Conservation (phyloP, 345 rosid genomes). For the Excoecaria agallocha region DNA sequence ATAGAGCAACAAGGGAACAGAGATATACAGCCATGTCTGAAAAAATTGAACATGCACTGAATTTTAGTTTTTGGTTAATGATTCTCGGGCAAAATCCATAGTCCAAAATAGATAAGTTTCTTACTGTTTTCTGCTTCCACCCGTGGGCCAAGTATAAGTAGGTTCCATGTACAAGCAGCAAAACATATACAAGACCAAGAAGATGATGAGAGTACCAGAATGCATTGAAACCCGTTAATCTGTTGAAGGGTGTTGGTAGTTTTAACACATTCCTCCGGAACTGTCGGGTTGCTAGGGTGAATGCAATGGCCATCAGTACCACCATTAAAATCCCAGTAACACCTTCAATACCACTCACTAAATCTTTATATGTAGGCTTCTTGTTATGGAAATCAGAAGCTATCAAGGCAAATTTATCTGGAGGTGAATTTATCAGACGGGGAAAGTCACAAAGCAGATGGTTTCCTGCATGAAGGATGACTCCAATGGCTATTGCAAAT, state of each 20-base stretch:
- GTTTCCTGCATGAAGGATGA: constrained; percentile 64
- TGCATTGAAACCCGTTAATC: constrained; percentile 86
- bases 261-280: constrained; percentile 64
- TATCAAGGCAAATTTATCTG: constrained; percentile 58
- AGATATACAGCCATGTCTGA: constrained; percentile 96
- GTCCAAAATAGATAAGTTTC: constrained; percentile 19
- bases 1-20: constrained; percentile 75
- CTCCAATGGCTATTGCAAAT: constrained; percentile 61
- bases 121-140: constrained; percentile 81
- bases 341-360: constrained; percentile 66
- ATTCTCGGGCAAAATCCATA: not conserved
- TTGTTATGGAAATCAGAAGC: constrained; percentile 48
- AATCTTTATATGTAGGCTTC: constrained; percentile 63
- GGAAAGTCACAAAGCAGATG: constrained; percentile 88
- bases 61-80: not conserved
- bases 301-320: constrained; percentile 54
- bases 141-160: constrained; percentile 59
- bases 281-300: constrained; percentile 65
- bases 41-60: constrained; percentile 16
- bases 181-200: constrained; percentile 64
- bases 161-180: constrained; percentile 75
- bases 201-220: constrained; percentile 99
- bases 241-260: constrained; percentile 75
- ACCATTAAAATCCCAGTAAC: constrained; percentile 80
- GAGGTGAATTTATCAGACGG: constrained; percentile 51